Base-by-base conservation (phyloP, 805 yeast species). In the Saccharomycopsis lassenensis region DNA sequence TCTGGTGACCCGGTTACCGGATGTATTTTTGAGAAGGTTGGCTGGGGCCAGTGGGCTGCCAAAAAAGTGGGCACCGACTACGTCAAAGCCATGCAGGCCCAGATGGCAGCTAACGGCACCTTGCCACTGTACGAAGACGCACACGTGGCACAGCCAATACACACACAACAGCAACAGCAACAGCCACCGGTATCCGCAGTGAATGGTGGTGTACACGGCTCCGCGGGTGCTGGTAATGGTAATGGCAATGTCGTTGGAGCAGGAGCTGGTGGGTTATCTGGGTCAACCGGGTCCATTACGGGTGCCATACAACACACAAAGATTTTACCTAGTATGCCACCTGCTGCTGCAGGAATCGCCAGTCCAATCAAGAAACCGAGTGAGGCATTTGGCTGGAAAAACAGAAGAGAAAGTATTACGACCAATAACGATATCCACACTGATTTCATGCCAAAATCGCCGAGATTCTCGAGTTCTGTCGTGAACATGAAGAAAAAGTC, bases 11-110 rank as follows among this genome's bases (percentile, higher is more conserved):
- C 69, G 40, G 54, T 54, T 5, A 52, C 61, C 31, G 54, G 59
- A 4, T 77, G 81, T 29, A 71, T 79, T 11, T 87, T 87, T 59
- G 94, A 85, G 51, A 87, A 87, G 59, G 85, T 87, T 22, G 95
- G 96, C 16, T 87, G 97, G 97, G 97, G 97, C 41, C 93, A 87
- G 55, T 87, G 97, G 97, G 81, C 81, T 17, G 93, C 87, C 2
- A 68, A 75, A 48, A 59, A 62, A 33, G 72, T 59, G 14, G 54
- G 56, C n/a, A 40, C 56, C 7, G 54, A 54, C 34, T 38, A 52
- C 16, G 63, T 63, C 38, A 44, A 43, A n/a, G 34, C 29, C 10
- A 30, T 21, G 19, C 40, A 32, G 12, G 40, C 39, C 39, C 26
- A 34, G 19, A 31, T 38, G 33, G 24, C 47, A 8, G 26, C 24